Base-by-base conservation (phyloP, 129 eudicot species). In the carrot (Daucus carota) region DNA sequence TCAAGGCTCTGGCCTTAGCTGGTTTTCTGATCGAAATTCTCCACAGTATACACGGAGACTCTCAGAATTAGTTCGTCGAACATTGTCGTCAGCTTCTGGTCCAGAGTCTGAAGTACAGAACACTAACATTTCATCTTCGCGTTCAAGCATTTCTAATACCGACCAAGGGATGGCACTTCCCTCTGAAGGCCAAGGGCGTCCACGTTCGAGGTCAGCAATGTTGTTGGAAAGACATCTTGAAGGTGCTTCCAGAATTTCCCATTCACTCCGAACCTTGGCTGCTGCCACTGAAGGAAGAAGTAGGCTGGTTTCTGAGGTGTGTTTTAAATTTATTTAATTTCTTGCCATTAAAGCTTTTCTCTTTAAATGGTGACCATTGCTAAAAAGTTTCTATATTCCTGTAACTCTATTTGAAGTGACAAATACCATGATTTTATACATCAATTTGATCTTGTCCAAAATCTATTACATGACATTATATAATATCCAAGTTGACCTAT, bases 211-310 rank as follows among this genome's bases (percentile, higher is more conserved):
- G 71, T 72, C 88, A 2, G 80, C 90, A 18, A 29, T 80, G 74
- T 57, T 73, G 77, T 48, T 81, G 65, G 96, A 89, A 43, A 80
- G 96, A 78, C 90, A 85, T 12, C 75, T 79, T 66, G 93, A 85
- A 45, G 86, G 90, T 84, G 80, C 85, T 82, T 75, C 62, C 62
- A 91, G 95, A 47, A 15, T 81, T 48, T 90, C 96, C 20, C 78
- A 83, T 83, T 69, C 92, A 4, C 65, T 83, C 47, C 85, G 96
- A 45, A 82, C 80, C 67, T 79, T 83, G 79, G 92, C 87, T 63
- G 85, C 87, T 87, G 85, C 83, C 14, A 29, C 84, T 80, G 92
- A 80, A 80, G 92, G 89, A 85, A 85, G 89, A 83, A 84, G 84
- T 67, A 72, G 88, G 78, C 83, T 85, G 22, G 82, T 85, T 20